These are phyloP conservation scores for Metarhizium guizhouense DNA, from an alignment of 2,329 filamentous ascomycete species.

Conservation along the genomic window DNA sequence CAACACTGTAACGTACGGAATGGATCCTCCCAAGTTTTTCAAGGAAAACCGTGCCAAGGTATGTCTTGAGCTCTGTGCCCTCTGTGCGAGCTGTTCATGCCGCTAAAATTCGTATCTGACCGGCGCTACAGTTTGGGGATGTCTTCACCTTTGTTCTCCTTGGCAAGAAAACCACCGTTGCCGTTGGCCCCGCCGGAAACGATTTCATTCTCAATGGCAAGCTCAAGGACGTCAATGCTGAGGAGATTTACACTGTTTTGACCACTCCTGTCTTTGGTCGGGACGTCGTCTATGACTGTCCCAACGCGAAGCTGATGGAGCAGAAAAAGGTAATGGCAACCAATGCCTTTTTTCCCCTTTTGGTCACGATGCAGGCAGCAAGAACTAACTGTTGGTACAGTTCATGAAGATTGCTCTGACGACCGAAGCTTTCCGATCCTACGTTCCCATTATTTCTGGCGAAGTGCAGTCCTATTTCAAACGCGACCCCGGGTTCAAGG, in stretches of 20 bases:
- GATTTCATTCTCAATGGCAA: constrained; percentile 91
- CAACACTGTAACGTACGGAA: constrained; percentile 88
- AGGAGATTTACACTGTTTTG: constrained; percentile 80
- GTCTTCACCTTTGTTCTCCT: constrained; percentile 84
- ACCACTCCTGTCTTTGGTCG: constrained; percentile 67
- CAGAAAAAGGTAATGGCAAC: constrained; percentile 68
- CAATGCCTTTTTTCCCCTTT: not conserved
- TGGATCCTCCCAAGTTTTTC: constrained; percentile 89
- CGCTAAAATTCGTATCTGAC: constrained; percentile 23
- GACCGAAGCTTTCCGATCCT: constrained; percentile 62
- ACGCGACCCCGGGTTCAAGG: constrained; percentile 57
- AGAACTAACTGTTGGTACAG: constrained; percentile 24
- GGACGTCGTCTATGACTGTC: constrained; percentile 85
- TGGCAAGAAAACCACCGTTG: constrained; percentile 83
- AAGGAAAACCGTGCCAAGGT: constrained; percentile 67
- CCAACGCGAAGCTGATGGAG: constrained; percentile 88
- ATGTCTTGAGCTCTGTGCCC: constrained; percentile 13
- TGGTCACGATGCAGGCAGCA: not conserved
- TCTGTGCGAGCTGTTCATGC: not conserved
- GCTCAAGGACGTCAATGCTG: constrained; percentile 79
- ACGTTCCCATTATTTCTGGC: constrained; percentile 68
- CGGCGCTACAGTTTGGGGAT: constrained; percentile 62
- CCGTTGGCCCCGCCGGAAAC: constrained; percentile 72
- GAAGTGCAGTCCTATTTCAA: constrained; percentile 70
- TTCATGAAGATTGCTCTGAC: constrained; percentile 79